Evolutionary conservation across 129 eudicot species (phyloP).

Genomic region (Helianthus tuberosus): DNA sequence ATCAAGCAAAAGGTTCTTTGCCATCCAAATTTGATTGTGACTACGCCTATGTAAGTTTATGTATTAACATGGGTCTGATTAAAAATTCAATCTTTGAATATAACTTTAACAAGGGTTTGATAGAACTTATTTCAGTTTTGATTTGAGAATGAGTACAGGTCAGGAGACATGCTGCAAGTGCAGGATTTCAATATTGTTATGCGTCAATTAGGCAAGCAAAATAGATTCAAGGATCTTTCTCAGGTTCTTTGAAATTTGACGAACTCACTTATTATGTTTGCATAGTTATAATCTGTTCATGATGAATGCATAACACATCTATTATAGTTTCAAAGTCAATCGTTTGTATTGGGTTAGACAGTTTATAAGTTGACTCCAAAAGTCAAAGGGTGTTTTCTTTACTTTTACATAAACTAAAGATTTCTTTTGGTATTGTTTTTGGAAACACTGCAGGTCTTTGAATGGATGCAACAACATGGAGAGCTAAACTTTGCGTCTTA

Average conservation of each 20-base stretch:
- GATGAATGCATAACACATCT: background rate
- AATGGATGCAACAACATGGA: conserved; percentile 78
- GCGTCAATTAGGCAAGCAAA: conserved; percentile 72
- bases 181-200: conserved; percentile 69
- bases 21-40: no score
- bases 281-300: background rate
- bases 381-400: background rate
- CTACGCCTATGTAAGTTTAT: no score
- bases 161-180: conserved; percentile 59
- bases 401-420: background rate
- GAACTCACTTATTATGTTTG: background rate
- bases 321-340: background rate
- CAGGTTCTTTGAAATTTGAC: conserved; percentile 49
- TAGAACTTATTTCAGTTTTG: conserved; percentile 3
- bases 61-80: background rate
- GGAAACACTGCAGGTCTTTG: conserved; percentile 66
- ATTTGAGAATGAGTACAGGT: conserved; percentile 46
- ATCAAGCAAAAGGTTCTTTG: no score
- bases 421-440: conserved; percentile 9
- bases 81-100: background rate
- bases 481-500: conserved; percentile 76
- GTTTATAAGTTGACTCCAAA: background rate
- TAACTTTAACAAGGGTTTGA: background rate
- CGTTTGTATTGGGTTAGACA: conserved; percentile 2
- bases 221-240: conserved; percentile 69